Evolutionary conservation across 306 rosid species (phyloP), one percentile per base, ranked within the genome.

Genomic region (Fagus sylvatica): DNA sequence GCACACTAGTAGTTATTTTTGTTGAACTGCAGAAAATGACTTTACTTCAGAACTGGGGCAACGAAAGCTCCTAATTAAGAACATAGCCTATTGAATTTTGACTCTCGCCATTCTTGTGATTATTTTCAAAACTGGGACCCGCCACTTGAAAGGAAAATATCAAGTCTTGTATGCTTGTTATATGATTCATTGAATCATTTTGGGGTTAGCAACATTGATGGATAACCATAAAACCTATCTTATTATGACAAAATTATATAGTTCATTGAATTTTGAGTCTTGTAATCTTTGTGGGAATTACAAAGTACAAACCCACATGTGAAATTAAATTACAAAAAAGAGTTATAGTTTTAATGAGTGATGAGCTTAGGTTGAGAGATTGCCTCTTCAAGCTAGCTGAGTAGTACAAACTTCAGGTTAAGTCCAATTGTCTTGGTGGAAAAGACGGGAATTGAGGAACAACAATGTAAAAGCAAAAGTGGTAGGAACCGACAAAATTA

Each of bases 51-150:
- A 4, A 51, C 39, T 12, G 30, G 6, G 32, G 33, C 7, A 54
- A 37, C 41, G n/a, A 28, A 55, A 22, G 17, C 12, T 17, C 13
- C 22, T 4, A 48, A 67, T 22, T 7, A 32, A 10, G 4, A 8
- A 3, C 51, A 46, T 2, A 46, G 51, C 51, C 51, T 9, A 9
- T 3, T 46, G 51, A 46, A 46, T 46, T 43, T 46, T 46, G 51
- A 11, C 13, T 8, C 51, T 46, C 3, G 51, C 2, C 51, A 46
- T 46, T 15, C 4, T 46, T 53, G 49, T 28, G 64, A 48, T 72
- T 34, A 51, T 7, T 67, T 60, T 68, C 62, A 79, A 73, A 37
- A 39, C 13, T 9, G 61, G 82, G 81, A 56, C 74, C 81, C 72
- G 42, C 46, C 12, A 69, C 37, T 76, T 60, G 68, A 67, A 40